Conservation (phyloP, 2,329 filamentous ascomycete genomes). For the Teratosphaeria gauchensis region DNA sequence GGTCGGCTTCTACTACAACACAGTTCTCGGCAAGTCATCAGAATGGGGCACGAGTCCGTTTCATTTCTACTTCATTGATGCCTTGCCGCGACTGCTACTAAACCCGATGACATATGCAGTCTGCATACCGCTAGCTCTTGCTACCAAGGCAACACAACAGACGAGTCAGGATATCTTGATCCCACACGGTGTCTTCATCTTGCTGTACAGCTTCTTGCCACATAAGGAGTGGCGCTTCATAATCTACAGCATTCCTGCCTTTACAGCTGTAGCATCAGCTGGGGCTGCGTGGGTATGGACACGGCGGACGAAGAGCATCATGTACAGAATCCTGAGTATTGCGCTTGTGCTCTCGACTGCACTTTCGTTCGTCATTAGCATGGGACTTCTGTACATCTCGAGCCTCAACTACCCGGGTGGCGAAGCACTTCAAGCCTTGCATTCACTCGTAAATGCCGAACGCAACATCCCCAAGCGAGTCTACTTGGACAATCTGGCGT, state of each 20-base stretch:
- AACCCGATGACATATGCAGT: constrained; percentile 59
- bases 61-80: constrained; percentile 75
- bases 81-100: constrained; percentile 71
- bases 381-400: constrained; percentile 64
- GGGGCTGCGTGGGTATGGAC: constrained; percentile 57
- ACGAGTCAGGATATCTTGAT: constrained; percentile 45
- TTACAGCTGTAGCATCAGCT: constrained; percentile 68
- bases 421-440: constrained; percentile 52
- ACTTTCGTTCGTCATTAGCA: constrained; percentile 50
- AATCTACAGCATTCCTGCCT: constrained; percentile 71
- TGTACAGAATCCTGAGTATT: constrained; percentile 47
- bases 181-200: constrained; percentile 63
- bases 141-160: constrained; percentile 36
- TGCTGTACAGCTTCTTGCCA: constrained; percentile 75
- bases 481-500: constrained; percentile 52
- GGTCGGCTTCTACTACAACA: constrained; percentile 83
- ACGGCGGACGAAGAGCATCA: constrained; percentile 51
- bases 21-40: constrained; percentile 68
- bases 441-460: constrained; percentile 16
- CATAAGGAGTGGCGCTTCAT: constrained; percentile 97
- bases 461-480: constrained; percentile 24
- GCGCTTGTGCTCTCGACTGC: constrained; percentile 51
- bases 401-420: constrained; percentile 92
- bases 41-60: constrained; percentile 82
- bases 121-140: constrained; percentile 40